Percentiles rank a stretch among this genome's conserved stretches.
These are phyloP conservation scores for Cydonia oblonga DNA, from an alignment of 331 rosid genomes.

Conservation along the genomic window DNA sequence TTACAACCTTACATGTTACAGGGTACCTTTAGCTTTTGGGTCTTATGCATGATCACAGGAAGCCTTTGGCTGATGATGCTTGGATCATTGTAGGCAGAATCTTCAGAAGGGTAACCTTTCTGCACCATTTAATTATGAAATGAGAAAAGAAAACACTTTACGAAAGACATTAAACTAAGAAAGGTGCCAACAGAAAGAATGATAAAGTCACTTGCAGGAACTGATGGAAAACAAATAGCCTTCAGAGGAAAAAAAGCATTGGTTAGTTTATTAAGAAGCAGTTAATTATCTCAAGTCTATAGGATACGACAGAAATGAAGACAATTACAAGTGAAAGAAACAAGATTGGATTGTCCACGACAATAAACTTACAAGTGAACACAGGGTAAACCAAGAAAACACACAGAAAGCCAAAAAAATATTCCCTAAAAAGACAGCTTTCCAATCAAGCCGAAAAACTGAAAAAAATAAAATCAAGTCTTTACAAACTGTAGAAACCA, in stretches of 20 bases:
- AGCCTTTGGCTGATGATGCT: constrained; percentile 61
- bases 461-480: not conserved
- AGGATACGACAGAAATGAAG: not conserved
- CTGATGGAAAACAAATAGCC: not conserved
- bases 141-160: constrained; percentile 10
- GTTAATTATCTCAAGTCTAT: not conserved
- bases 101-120: constrained; percentile 72
- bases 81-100: constrained; percentile 78
- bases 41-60: constrained; percentile 49
- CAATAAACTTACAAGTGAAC: not conserved
- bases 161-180: not conserved
- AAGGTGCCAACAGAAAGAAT: not conserved
- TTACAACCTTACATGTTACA: constrained; percentile 42
- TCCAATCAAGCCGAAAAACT: not conserved
- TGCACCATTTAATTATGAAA: constrained; percentile 31
- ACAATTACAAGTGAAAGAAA: not conserved
- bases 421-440: not conserved
- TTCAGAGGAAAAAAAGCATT: not conserved
- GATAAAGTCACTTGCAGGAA: not conserved
- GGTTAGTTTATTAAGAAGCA: not conserved
- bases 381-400: not conserved
- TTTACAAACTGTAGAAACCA: not conserved
- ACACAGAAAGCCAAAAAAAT: not conserved
- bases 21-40: constrained; percentile 60
- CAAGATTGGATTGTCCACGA: not conserved